Conservation (phyloP, 2,329 filamentous ascomycete species). For the Sclerotinia trifoliorum region DNA sequence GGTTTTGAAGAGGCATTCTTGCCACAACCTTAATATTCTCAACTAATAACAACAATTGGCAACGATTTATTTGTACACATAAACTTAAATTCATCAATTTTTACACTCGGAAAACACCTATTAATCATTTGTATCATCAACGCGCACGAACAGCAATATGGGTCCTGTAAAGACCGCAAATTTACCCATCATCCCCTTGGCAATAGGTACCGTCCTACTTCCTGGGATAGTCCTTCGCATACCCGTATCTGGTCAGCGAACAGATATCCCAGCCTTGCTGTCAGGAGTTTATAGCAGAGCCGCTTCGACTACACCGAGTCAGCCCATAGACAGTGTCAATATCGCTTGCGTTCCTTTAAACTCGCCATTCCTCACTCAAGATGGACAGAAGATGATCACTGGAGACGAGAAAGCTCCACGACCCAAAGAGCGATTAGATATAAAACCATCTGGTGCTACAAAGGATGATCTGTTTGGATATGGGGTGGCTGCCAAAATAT, state of each 20-base stretch:
- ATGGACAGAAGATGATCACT: constrained; percentile 74
- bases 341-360: constrained; percentile 85
- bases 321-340: constrained; percentile 65
- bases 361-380: constrained; percentile 69
- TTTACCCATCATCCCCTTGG: constrained; percentile 78
- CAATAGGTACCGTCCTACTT: constrained; percentile 76
- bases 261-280: constrained; percentile 85
- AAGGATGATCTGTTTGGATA: constrained; percentile 77
- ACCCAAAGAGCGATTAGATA: constrained; percentile 41
- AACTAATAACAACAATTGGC: not conserved
- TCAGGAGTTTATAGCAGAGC: constrained; percentile 79
- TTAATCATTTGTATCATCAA: not conserved
- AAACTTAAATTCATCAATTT: not conserved
- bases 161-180: constrained; percentile 29
- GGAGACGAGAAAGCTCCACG: constrained; percentile 52
- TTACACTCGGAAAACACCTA: not conserved
- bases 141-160: constrained; percentile 6
- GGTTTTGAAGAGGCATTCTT: not conserved
- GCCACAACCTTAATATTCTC: not conserved
- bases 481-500: constrained; percentile 77
- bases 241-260: constrained; percentile 72
- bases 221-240: constrained; percentile 85
- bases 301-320: constrained; percentile 63
- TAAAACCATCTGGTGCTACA: constrained; percentile 58
- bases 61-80: not conserved